Evolutionary conservation across 768 basidiomycete species (phyloP), one percentile per base, ranked within the genome.

Genomic region (Boletellus sp.): DNA sequence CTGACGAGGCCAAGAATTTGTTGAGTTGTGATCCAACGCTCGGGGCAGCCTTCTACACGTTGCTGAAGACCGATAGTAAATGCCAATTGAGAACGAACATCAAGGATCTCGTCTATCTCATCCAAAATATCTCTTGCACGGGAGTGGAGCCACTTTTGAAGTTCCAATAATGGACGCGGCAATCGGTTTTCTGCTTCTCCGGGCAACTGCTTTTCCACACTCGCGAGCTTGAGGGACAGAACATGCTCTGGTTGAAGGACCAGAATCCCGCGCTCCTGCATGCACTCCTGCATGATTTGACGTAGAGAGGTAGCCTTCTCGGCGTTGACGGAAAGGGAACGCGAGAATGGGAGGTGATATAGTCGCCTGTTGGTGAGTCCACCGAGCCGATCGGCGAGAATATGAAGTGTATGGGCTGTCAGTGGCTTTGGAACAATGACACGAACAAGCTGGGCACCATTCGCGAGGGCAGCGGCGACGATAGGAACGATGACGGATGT

Each of bases 181-280:
- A 57, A 48, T 6, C 42, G n/a, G 24, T 23, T 17, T 56, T 50
- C 37, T 47, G 42, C 13, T 73, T 52, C 15, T 15, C 24, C 13
- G 1, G 17, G 11, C 31, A 67, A 45, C 15, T 60, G 56, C 39
- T 47, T 58, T 34, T 78, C 71, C 16, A 78, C 55, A 0, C 66
- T 66, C 70, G 72, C 70, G 24, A 80, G 63, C 48, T 70, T 67
- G 52, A 74, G 74, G 1, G 78, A 80, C 6, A 80, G 70, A 9
- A 77, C 0, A 75, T 80, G 77, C 41, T 80, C 76, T 1, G 78
- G 78, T 37, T 80, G 78, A 11, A 64, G 54, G 3, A 80, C 62
- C 13, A 78, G 58, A 13, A 80, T 52, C 0, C 78, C 78, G 16
- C 65, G 58, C 40, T 57, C 58, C 0, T 50, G 49, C 45, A 59